Conservation (phyloP, 2,329 filamentous ascomycete species). For the Whalleya microplaca region DNA sequence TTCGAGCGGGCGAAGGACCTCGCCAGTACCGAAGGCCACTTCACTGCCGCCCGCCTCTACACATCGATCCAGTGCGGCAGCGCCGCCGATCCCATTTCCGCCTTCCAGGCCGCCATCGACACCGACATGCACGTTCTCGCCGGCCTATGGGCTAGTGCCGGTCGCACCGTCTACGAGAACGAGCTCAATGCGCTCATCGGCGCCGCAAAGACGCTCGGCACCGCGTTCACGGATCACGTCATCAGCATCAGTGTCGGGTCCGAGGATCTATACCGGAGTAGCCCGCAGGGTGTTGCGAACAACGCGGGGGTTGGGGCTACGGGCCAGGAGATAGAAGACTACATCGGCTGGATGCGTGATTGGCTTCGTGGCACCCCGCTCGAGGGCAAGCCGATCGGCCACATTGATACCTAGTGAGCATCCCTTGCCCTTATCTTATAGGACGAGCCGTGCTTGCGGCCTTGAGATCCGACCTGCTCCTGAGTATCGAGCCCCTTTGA, state of each 20-base stretch:
- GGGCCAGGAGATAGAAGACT: slow-evolving; percentile 32
- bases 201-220: slow-evolving; percentile 26
- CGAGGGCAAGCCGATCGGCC: slow-evolving; percentile 34
- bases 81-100: slow-evolving; percentile 33
- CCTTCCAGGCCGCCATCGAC: slow-evolving; percentile 37
- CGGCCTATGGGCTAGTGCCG: slow-evolving; percentile 37
- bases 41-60: slow-evolving; percentile 51
- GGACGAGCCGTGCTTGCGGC: too few species aligned
- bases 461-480: not conserved
- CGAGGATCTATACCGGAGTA: slow-evolving; percentile 37
- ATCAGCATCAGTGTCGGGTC: slow-evolving; percentile 37
- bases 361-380: slow-evolving; percentile 31
- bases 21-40: slow-evolving; percentile 39
- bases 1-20: slow-evolving; percentile 50
- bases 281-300: slow-evolving; percentile 28
- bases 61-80: slow-evolving; percentile 40
- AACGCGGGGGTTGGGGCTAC: slow-evolving; percentile 33
- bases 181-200: slow-evolving; percentile 33
- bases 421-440: too few species aligned
- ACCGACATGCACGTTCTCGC: slow-evolving; percentile 33
- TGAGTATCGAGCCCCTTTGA: not conserved
- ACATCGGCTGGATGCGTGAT: slow-evolving; percentile 36
- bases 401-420: slow-evolving; percentile 37
- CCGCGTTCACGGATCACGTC: slow-evolving; percentile 32
- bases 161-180: slow-evolving; percentile 28